These are phyloP conservation scores for Artemisia annua DNA, from an alignment of 129 eudicot species.

Conservation along the genomic window DNA sequence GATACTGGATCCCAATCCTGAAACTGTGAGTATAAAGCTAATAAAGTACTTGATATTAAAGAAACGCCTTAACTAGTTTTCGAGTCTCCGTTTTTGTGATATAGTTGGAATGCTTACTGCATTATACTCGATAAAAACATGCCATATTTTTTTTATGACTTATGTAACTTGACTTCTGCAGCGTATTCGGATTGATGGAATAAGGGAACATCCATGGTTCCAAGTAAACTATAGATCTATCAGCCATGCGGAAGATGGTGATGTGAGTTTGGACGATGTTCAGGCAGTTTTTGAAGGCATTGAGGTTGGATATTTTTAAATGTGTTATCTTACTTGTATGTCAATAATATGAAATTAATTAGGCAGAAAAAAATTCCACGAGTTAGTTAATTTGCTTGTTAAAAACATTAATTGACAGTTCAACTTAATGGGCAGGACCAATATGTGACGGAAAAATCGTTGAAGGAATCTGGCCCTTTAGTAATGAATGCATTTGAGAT, in stretches of 20 bases:
- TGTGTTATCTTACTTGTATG: neutral
- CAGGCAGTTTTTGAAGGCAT: slow-evolving; percentile 88
- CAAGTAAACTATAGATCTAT: slow-evolving; percentile 53
- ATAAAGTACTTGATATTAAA: too few species aligned
- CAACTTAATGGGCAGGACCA: slow-evolving; percentile 51
- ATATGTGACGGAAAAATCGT: slow-evolving; percentile 70
- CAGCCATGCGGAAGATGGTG: slow-evolving; percentile 61
- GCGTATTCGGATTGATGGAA: slow-evolving; percentile 76
- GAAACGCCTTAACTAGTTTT: too few species aligned
- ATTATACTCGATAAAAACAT: neutral
- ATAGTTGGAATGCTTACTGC: neutral
- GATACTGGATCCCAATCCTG: slow-evolving; percentile 90
- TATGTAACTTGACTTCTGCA: slow-evolving; percentile 23
- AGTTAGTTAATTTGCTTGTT: neutral
- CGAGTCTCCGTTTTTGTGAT: neutral
- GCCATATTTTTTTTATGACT: neutral
- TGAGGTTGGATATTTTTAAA: slow-evolving; percentile 49
- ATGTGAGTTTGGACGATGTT: slow-evolving; percentile 83
- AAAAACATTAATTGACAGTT: neutral
- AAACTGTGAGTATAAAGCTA: slow-evolving; percentile 58
- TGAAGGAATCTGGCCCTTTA: slow-evolving; percentile 52
- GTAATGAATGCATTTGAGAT: slow-evolving; percentile 98
- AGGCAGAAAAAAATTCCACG: neutral
- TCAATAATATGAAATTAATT: neutral
- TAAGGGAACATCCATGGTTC: slow-evolving; percentile 78